A percentile compares a stretch with the other conserved stretches of the same genome.
phyloP scores from a whole-genome alignment of 2,329 filamentous ascomycete genomes.

The Colletotrichum euphorbiae region DNA sequence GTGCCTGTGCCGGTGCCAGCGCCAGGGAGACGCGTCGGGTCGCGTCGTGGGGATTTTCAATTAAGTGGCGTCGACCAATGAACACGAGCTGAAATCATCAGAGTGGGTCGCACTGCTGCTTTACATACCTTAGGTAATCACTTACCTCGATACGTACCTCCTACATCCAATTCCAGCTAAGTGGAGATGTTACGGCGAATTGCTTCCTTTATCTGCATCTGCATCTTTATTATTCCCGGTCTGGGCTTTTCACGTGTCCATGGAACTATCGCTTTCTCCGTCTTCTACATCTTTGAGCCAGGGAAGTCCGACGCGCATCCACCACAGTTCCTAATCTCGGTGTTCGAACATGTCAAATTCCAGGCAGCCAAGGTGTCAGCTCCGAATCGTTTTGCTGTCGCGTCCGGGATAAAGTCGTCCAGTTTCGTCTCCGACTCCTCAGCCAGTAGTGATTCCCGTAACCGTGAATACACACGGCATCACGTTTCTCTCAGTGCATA shows the following conservation, averaged over 20 bases:
- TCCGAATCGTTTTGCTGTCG: not conserved
- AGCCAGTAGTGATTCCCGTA: not conserved
- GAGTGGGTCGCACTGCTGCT: not conserved
- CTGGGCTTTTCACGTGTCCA: not conserved
- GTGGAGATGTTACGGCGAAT: not conserved
- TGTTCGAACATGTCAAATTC: conserved; percentile 1
- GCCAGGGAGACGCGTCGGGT: conserved; percentile 28
- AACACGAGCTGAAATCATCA: not conserved
- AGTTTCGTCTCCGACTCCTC: not conserved
- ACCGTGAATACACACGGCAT: conserved; percentile 8
- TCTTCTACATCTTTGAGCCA: not conserved
- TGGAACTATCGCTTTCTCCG: too few species aligned
- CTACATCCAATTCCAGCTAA: too few species aligned
- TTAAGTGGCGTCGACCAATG: conserved; percentile 29
- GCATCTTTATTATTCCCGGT: not conserved
- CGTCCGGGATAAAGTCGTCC: not conserved
- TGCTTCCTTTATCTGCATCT: not conserved
- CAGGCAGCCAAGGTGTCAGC: not conserved
- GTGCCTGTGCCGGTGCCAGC: not conserved
- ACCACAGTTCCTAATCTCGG: conserved; percentile 9
- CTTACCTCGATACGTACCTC: not conserved
- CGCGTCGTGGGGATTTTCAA: conserved; percentile 33
- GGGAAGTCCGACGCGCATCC: not conserved
- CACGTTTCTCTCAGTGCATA: conserved; percentile 17
- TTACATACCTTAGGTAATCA: not conserved